Evolutionary conservation across 2,329 filamentous ascomycete genomes (phyloP).

Genomic region (Paramyrothecium sp.): DNA sequence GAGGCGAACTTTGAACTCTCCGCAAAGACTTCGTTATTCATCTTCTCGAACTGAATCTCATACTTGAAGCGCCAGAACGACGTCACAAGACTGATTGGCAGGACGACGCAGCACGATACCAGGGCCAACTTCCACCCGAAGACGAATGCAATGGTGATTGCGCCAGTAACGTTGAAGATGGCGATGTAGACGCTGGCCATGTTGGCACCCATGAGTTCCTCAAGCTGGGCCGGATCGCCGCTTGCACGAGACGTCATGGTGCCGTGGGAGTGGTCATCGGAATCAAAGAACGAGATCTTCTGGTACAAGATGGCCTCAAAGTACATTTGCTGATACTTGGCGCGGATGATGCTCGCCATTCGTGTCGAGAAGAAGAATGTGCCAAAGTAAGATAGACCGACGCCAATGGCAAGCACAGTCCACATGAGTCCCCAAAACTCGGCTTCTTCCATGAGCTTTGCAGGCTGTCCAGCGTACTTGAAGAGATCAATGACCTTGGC

Average conservation of each 20-base stretch:
- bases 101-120: constrained; percentile 61
- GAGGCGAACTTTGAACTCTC: constrained; percentile 73
- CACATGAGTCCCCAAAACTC: constrained; percentile 69
- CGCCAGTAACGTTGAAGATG: constrained; percentile 64
- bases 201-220: constrained; percentile 62
- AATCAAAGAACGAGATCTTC: constrained; percentile 59
- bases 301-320: constrained; percentile 60
- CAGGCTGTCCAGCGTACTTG: constrained; percentile 23
- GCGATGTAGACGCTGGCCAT: constrained; percentile 63
- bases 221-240: constrained; percentile 57
- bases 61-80: constrained; percentile 53
- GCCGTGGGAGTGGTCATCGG: constrained; percentile 57
- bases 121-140: constrained; percentile 78
- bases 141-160: constrained; percentile 64
- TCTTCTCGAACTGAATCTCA: constrained; percentile 66
- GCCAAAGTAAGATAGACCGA: constrained; percentile 51
- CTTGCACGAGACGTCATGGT: constrained; percentile 57
- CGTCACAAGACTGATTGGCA: constrained; percentile 46
- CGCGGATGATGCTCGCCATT: constrained; percentile 47
- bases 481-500: constrained; percentile 53
- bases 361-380: constrained; percentile 36
- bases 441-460: constrained; percentile 37
- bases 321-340: constrained; percentile 58
- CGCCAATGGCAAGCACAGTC: constrained; percentile 52
- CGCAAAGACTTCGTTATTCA: constrained; percentile 66